Evolutionary conservation across 257 asterid species (phyloP), one percentile per base, ranked within the genome.

Genomic region (Coffea canephora): DNA sequence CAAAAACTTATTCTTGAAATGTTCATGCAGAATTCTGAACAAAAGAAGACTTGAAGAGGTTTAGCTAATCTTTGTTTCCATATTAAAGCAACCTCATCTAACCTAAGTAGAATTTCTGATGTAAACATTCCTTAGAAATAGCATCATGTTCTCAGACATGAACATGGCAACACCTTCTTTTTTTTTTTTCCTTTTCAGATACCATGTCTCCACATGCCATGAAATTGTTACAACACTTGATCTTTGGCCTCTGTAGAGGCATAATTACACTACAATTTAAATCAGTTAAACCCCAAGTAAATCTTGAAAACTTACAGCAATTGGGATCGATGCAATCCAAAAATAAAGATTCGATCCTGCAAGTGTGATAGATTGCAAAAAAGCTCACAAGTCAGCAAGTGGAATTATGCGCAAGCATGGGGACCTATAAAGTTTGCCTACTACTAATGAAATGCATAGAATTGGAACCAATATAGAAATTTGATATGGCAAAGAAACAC

Each of bases 341-440:
- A 96, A 96, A 82, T 96, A 96, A 76, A 96, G 97, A 90, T 96
- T 92, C 18, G 99, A 96, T 79, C 98, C 99, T 96, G 96, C 91
- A 87, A 72, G 62, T 75, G 25, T 21, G 50, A 50, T 27, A 61
- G 54, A 25, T 31, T 71, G 64, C 43, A 10, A 21, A 36, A 23
- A 76, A 41, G 68, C 11, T 25, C 54, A 76, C 12, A 66, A 70
- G 78, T 27, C 65, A 45, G 25, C 68, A 14, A 39, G 46, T 18
- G 36, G 36, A 78, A 27, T 39, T 57, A 25, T 49, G 18, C 48
- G 27, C 11, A 31, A 64, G 52, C 23, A 64, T 31, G 15, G 65
- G 64, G 36, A 49, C n/a, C 48, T 19, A 41, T 18, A 45, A 8
- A 76, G 62, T 13, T 12, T 0, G 27, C 15, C 27, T 31, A 16